Conservation (phyloP, 2,329 filamentous ascomycete species). For the Penicillium sp. region DNA sequence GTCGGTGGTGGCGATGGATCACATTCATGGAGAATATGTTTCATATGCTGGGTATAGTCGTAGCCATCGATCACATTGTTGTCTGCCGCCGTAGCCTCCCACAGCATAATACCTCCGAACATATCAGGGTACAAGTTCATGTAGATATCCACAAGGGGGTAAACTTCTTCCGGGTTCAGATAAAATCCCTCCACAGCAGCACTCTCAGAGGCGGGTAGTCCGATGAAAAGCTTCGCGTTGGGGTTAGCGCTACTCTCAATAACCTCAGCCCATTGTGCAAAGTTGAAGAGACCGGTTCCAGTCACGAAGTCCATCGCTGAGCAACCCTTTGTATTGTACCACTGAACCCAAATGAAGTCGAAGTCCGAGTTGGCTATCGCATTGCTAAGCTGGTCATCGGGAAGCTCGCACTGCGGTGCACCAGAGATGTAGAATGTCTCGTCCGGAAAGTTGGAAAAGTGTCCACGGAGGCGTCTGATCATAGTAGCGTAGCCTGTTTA, state of each 20-base stretch:
- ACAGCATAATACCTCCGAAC: conserved; percentile 66
- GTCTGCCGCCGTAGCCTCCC: conserved; percentile 58
- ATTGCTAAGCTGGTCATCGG: conserved; percentile 52
- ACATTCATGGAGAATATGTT: conserved; percentile 44
- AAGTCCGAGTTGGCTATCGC: conserved; percentile 52
- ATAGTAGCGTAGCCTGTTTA: conserved; percentile 51
- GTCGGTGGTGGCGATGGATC: conserved; percentile 28
- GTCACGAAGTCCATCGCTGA: conserved; percentile 52
- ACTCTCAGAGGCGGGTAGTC: conserved; percentile 47
- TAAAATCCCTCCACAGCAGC: conserved; percentile 47
- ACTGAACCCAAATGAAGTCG: conserved; percentile 61
- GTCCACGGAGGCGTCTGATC: conserved; percentile 51
- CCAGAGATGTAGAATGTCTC: conserved; percentile 56
- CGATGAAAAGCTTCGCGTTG: conserved; percentile 58
- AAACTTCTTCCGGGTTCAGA: conserved; percentile 51
- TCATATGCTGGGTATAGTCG: conserved; percentile 54
- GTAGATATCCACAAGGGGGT: conserved; percentile 50
- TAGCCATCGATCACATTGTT: conserved; percentile 51
- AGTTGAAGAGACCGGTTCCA: conserved; percentile 48
- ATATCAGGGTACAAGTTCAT: conserved; percentile 42
- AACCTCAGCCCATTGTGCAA: conserved; percentile 50
- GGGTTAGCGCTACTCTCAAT: conserved; percentile 45
- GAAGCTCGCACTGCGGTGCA: conserved; percentile 57
- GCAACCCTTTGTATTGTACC: conserved; percentile 59
- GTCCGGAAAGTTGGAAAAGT: conserved; percentile 40